Conservation (phyloP, 2,329 filamentous ascomycete genomes). For the Emmonsiellopsis sp. region DNA sequence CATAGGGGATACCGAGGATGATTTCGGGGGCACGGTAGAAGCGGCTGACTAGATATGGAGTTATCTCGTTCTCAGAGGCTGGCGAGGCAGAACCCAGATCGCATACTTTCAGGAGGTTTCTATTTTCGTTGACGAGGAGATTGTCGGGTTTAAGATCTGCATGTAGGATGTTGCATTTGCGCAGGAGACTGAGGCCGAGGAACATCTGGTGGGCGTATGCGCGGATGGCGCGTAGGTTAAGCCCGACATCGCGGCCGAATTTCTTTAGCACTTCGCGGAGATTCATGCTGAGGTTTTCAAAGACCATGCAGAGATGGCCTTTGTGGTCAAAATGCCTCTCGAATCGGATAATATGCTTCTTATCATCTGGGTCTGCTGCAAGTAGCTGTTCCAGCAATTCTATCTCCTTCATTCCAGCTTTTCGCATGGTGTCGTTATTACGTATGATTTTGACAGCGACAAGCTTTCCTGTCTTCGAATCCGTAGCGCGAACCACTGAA, state of each 20-base stretch:
- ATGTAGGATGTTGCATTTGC: constrained; percentile 87
- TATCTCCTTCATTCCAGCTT: constrained; percentile 90
- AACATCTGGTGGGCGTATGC: constrained; percentile 94
- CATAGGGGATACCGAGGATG: constrained; percentile 91
- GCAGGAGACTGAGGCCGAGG: constrained; percentile 73
- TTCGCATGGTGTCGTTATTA: constrained; percentile 85
- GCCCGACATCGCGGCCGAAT: constrained; percentile 86
- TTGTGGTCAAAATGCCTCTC: constrained; percentile 88
- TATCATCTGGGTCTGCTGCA: constrained; percentile 74
- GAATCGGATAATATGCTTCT: constrained; percentile 84
- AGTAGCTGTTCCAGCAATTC: constrained; percentile 83
- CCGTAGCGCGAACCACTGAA: constrained; percentile 80
- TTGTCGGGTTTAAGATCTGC: constrained; percentile 98
- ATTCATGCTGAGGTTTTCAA: constrained; percentile 89
- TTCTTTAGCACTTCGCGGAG: constrained; percentile 90
- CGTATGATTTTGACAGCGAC: constrained; percentile 98
- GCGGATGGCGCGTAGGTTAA: constrained; percentile 78
- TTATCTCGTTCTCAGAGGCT: constrained; percentile 81
- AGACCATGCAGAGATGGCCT: constrained; percentile 89
- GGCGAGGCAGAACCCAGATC: constrained; percentile 95
- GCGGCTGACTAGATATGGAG: constrained; percentile 88
- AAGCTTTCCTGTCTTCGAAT: constrained; percentile 62
- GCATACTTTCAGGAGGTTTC: constrained; percentile 83
- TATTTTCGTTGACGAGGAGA: constrained; percentile 77
- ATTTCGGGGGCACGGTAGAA: constrained; percentile 97